Evolutionary conservation across 345 rosid genomes (phyloP), one percentile per base, ranked within the genome.

Genomic region (Syzygium jambos): DNA sequence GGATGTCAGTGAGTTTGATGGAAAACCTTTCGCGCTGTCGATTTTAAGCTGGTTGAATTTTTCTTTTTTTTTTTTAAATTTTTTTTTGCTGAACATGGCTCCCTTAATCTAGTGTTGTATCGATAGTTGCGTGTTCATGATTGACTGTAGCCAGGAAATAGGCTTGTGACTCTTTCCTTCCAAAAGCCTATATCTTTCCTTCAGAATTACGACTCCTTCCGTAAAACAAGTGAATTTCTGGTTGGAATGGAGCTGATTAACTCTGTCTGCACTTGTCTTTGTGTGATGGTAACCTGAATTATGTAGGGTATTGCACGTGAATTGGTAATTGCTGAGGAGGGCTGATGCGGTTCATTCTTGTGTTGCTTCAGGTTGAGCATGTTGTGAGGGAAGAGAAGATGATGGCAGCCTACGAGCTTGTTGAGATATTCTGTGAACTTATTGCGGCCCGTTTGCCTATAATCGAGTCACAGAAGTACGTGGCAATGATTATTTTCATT

Each of bases 391-490:
- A 98, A 94, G 96, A 96, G 90, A 98, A 98, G 95, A 94, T 93
- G 30, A 89, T 95, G 90, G 96, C 95, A 4, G 99, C 99, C 17
- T 96, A 94, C 88, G 98, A 94, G 57, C 96, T 98, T 80, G 90
- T 95, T 87, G 94, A 95, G 91, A 92, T 98, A 90, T 96, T 94
- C 88, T 96, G 98, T 85, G 98, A 96, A 88, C 96, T 96, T 85
- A 89, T 98, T 85, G 97, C 92, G 6, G 93, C 94, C 34, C 99
- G 98, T 57, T 89, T 98, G 91, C 94, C 95, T 25, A 93, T 98
- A 8, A 92, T 98, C 29, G 99, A 98, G 52, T 95, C 99, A 2
- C 99, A 98, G 55, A 96, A 96, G 99, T 98, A 93, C 52, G 97
- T 89, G 11, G 46, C 38, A 11, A 13, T 82, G 22, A 11, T n/a